These are phyloP conservation scores for Coprinellus micaceus DNA, from an alignment of 768 basidiomycete species.

Conservation along the genomic window DNA sequence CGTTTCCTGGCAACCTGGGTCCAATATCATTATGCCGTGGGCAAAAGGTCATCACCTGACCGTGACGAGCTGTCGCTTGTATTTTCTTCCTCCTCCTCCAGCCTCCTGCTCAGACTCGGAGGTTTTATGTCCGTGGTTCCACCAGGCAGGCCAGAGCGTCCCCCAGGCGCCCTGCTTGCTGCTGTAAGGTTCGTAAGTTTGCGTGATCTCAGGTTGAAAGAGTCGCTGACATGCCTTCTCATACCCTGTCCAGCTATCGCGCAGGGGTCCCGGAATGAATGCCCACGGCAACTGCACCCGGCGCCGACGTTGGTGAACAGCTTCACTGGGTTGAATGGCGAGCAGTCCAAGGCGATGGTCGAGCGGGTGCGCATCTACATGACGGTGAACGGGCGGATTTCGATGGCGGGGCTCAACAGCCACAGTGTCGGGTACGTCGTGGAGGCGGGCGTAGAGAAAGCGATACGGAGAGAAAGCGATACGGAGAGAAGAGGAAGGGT, in stretches of 20 bases:
- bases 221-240: conserved; percentile 16
- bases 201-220: background rate
- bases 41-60: too few species aligned
- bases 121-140: too few species aligned
- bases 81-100: too few species aligned
- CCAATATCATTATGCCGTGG: too few species aligned
- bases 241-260: conserved; percentile 51
- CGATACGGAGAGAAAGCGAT: conserved; percentile 90
- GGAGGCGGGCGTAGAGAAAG: too few species aligned
- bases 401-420: conserved; percentile 90
- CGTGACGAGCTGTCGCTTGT: too few species aligned
- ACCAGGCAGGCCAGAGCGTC: conserved; percentile 44
- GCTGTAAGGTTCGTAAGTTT: conserved; percentile 39
- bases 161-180: conserved; percentile 48
- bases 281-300: too few species aligned
- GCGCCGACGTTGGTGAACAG: conserved; percentile 36
- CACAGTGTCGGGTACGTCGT: conserved; percentile 78
- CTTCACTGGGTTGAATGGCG: conserved; percentile 75
- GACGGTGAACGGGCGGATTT: conserved; percentile 85
- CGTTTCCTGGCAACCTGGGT: too few species aligned
- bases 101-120: too few species aligned
- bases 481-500: conserved; percentile 86
- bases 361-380: conserved; percentile 80
- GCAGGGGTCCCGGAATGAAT: conserved; percentile 97
- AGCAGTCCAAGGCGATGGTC: conserved; percentile 64